Base-by-base conservation (phyloP, 768 basidiomycete genomes). In the Sporobolomyces pararoseus region DNA sequence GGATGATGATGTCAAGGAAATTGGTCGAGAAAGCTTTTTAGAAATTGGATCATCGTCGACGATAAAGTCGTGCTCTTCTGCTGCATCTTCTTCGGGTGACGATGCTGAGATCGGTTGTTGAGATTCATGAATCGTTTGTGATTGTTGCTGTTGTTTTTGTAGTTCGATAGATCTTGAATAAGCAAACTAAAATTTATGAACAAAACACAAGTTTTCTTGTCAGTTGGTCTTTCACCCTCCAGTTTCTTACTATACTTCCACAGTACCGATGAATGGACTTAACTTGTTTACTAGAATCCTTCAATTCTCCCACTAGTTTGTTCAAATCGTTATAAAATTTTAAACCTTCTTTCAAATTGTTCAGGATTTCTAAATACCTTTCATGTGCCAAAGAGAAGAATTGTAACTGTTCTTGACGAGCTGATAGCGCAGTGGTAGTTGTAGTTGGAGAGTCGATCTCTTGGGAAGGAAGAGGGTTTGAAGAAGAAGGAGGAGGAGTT, bases 301-400 rank as follows among this genome's bases (percentile, higher is more conserved):
- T 9, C 39, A 74, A 39, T 59, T 77, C 60, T 19, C 61, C 63
- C 4, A 95, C 78, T 52, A 94, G 85, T 16, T 82, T 84, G 4
- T 85, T 84, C 63, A 98, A 84, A 75, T 90, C 89, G 70, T 91
- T 92, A 78, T 99, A 95, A 77, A 97, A 98, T 89, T 93, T 64
- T 14, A 69, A 44, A 2, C 55, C 70, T 34, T 98, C 95, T 47
- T 89, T 87, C 9, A 96, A 81, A 79, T 98, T 93, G 58, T 85
- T 84, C 3, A 82, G 83, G 19, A 96, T 89, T 78, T 97, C 94
- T 63, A 84, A 83, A 79, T 92, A 96, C 76, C 91, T 91, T 80
- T 87, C 87, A 79, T 89, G 89, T 0, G 93, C 90, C 16, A 88
- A 79, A 72, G 95, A 91, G 50, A 95, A 85, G 17, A 86, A 85